A percentile compares a stretch with the other conserved stretches of the same genome.
Conservation (phyloP, 768 basidiomycete genomes). For the Mrakia hoshinonis region DNA sequence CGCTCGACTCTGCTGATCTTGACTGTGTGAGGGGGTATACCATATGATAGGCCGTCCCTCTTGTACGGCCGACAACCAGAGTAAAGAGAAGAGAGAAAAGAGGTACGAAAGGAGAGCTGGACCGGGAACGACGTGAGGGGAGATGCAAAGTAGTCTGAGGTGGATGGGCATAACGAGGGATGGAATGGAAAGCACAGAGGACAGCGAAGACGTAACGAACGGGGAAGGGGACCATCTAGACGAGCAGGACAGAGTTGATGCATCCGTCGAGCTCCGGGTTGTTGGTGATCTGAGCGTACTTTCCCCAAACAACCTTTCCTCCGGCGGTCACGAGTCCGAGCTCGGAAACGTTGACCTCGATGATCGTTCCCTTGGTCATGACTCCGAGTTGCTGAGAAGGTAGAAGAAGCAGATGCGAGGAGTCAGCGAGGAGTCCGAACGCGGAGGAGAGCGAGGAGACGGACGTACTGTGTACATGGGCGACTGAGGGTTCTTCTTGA, state of each 20-base stretch:
- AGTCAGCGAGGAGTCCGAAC: not conserved
- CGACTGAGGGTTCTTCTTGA: constrained; percentile 99
- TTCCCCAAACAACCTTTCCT: constrained; percentile 54
- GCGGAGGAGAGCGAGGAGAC: constrained; percentile 4
- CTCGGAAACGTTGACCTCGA: constrained; percentile 98
- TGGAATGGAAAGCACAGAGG: not conserved
- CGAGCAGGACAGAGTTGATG: constrained; percentile 57
- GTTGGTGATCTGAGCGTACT: constrained; percentile 84
- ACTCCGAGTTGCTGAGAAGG: constrained; percentile 66
- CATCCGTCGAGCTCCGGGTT: constrained; percentile 95
- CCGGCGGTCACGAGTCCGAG: constrained; percentile 94
- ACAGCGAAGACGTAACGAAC: not conserved
- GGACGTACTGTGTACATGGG: constrained; percentile 46
- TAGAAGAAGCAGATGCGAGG: not conserved
- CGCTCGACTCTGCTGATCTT: no score
- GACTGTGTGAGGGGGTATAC: not conserved
- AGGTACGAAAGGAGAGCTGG: not conserved
- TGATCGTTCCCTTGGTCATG: constrained; percentile 93
- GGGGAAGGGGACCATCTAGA: not conserved
- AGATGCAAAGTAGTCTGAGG: not conserved
- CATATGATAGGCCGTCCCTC: constrained; percentile 8
- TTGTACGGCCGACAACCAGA: not conserved
- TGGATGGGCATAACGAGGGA: not conserved
- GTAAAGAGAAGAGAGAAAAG: not conserved
- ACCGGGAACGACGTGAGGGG: not conserved